Percentiles rank a stretch among this genome's conserved stretches.
Conservation (phyloP, 176 grass and related monocot genomes). For the Triticum turgidum region DNA sequence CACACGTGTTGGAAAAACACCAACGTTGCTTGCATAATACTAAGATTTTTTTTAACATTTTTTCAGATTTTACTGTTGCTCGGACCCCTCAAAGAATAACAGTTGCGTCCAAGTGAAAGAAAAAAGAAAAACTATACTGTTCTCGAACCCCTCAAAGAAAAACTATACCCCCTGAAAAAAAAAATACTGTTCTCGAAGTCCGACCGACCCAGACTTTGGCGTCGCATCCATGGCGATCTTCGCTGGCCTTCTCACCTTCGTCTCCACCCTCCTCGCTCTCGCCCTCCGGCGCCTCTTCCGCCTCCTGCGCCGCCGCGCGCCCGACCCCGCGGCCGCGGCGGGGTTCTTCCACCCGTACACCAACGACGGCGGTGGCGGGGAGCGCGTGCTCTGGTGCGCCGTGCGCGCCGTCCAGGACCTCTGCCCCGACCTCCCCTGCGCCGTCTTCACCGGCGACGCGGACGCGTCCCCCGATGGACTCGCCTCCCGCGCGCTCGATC, state of each 20-base stretch:
- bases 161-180: no score
- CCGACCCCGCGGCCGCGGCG: not conserved
- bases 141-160: no score
- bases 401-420: slow-evolving; percentile 79
- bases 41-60: no score
- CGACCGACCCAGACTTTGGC: not conserved
- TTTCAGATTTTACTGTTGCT: no score
- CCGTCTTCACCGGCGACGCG: slow-evolving; percentile 72
- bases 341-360: slow-evolving; percentile 97
- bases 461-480: slow-evolving; percentile 67
- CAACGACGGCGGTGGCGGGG: slow-evolving; percentile 89
- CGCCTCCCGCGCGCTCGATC: slow-evolving; percentile 51
- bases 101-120: no score
- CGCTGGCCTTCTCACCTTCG: slow-evolving; percentile 24
- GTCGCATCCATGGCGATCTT: slow-evolving; percentile 51
- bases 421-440: slow-evolving; percentile 59
- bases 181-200: no score
- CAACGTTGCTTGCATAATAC: no score
- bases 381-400: slow-evolving; percentile 93
- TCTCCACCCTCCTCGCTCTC: slow-evolving; percentile 26
- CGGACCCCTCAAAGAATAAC: no score
- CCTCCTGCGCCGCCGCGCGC: not conserved
- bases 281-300: slow-evolving; percentile 16
- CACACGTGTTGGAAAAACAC: no score
- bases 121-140: no score